Evolutionary conservation across 768 basidiomycete species (phyloP).

Genomic region (Calocera cornea): DNA sequence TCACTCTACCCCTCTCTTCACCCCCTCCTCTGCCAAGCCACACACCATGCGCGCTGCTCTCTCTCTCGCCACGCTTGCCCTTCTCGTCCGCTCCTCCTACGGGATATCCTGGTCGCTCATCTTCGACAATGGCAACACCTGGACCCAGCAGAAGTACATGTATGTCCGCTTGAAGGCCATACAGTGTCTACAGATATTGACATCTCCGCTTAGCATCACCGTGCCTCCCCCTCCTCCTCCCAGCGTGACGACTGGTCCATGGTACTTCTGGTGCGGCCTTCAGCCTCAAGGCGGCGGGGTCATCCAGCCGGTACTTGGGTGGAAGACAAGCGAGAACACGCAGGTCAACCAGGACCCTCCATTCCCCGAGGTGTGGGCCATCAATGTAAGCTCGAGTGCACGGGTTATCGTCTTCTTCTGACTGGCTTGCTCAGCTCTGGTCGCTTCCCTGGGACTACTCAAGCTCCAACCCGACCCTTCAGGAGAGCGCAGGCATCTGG

Average conservation of each 20-base stretch:
- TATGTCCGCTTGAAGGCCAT: neutral
- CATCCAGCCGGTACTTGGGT: conserved; percentile 1
- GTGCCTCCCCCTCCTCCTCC: neutral
- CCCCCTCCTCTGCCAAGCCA: no score
- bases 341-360: neutral
- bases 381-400: neutral
- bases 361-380: conserved; percentile 3
- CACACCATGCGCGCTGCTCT: neutral
- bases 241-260: neutral
- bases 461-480: neutral
- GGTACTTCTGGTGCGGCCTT: neutral
- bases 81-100: neutral
- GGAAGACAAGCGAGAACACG: neutral
- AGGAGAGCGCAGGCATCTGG: neutral
- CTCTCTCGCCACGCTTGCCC: neutral
- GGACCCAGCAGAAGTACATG: conserved; percentile 1
- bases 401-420: neutral
- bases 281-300: conserved; percentile 5
- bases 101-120: neutral
- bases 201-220: neutral
- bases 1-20: no score
- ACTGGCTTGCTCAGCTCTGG: neutral
- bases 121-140: neutral
- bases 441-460: neutral
- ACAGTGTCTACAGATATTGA: neutral